These are phyloP conservation scores for Turritis glabra DNA, from an alignment of 345 rosid species.

Conservation along the genomic window DNA sequence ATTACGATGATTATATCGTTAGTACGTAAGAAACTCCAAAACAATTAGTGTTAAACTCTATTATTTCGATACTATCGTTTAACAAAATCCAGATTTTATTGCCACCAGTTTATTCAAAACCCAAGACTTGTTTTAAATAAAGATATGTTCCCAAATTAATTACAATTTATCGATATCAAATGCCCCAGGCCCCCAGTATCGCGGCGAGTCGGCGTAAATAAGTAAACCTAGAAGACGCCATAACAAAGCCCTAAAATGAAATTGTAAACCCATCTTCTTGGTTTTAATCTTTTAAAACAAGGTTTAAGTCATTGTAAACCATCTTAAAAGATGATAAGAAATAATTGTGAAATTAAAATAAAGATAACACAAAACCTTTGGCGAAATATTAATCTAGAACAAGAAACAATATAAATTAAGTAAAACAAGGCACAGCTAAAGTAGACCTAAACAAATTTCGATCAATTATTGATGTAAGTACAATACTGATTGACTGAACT, in stretches of 20 bases:
- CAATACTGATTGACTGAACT: slow-evolving; percentile 26
- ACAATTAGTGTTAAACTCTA: not conserved
- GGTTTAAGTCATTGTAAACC: not conserved
- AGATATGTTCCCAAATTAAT: too few species aligned
- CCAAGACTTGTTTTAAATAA: not conserved
- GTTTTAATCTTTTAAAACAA: not conserved
- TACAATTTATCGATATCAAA: too few species aligned
- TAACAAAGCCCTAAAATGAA: not conserved
- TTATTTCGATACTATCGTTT: not conserved
- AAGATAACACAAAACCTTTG: not conserved
- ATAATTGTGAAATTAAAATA: not conserved
- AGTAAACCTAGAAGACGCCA: too few species aligned
- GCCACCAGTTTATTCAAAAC: not conserved
- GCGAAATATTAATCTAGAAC: not conserved
- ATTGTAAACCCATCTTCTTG: not conserved
- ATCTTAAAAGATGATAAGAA: not conserved
- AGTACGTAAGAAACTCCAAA: not conserved
- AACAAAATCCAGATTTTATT: not conserved
- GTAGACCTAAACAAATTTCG: not conserved
- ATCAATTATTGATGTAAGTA: slow-evolving; percentile 6
- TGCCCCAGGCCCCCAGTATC: too few species aligned
- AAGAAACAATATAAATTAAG: not conserved
- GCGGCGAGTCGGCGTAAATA: too few species aligned
- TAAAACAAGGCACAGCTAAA: not conserved
- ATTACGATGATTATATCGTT: too few species aligned